Base-by-base conservation (phyloP, 23 red algal species). In the Gracilaria caudata region DNA sequence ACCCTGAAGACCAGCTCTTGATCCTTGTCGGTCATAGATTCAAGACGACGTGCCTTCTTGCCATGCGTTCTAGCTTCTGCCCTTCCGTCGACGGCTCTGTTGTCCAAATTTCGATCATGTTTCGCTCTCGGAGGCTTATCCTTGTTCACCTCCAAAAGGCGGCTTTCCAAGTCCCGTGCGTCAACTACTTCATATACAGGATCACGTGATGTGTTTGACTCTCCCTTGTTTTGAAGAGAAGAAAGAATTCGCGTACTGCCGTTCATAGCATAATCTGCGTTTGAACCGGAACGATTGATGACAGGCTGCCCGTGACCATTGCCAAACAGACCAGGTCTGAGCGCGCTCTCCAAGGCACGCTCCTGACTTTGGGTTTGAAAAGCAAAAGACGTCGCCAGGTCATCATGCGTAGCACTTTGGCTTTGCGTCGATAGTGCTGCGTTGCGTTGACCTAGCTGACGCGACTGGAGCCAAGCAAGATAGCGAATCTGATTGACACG, bases 1-100 rank as follows among this genome's bases (percentile, higher is more conserved):
- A 76, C 78, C 16, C 87, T 56, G 53, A 91, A 91, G 37, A 91
- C 87, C 11, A 81, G 51, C 60, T 91, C 87, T 33, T 82, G 76
- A 45, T 91, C 87, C 43, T 76, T 71, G 49, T 91, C 87, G 33
- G 87, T 91, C 87, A 91, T 91, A 20, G 87, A 91, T 53, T 91
- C 87, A 11, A 91, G 68, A 16, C 87, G 87, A 17, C 65, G 10
- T 14, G 6, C 34, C 25, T 53, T 80, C 43, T 51, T 91, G 29
- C 51, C 78, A 24, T 36, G n/a, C 3, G 24, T 30, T 74, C 33
- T 76, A 29, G 30, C 11, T 25, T 91, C 43, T 25, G 21, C 28
- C 34, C 56, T 43, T 26, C 28, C 47, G 30, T 47, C 68, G 23
- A 11, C n/a, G 30, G 49, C 19, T 11, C 4, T 26, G 56, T 23